phyloP scores from a whole-genome alignment of 129 eudicot species.

The Saussurea involucrata region DNA sequence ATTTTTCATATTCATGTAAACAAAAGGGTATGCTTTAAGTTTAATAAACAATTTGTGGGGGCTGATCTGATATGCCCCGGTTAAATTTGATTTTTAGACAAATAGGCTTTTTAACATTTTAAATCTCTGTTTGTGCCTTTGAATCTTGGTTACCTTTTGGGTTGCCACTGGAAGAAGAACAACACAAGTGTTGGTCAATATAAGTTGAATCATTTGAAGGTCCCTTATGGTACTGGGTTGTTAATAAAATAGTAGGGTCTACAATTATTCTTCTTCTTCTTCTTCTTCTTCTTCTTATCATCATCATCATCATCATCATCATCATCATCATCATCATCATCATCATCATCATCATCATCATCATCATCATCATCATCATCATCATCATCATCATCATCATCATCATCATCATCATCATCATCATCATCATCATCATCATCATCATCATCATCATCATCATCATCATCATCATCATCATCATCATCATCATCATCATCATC shows the following conservation, averaged over 20 bases:
- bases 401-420: too few relatives aligned
- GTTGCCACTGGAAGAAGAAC: conserved; percentile 12
- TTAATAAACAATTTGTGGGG: conserved; percentile 24
- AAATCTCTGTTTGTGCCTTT: background rate
- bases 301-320: too few relatives aligned
- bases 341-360: too few relatives aligned
- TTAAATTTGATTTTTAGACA: conserved; percentile 2
- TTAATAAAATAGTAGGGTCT: conserved; percentile 2
- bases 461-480: too few relatives aligned
- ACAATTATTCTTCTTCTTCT: conserved; percentile 2
- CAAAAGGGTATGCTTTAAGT: conserved; percentile 20
- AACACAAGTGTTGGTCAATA: conserved; percentile 11
- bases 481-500: too few relatives aligned
- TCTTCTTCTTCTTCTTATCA: too few relatives aligned
- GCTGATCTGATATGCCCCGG: conserved; percentile 30
- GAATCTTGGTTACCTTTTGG: conserved; percentile 4
- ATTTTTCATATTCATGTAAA: too few relatives aligned
- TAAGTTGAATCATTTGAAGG: conserved; percentile 24
- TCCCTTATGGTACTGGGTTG: background rate
- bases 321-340: too few relatives aligned
- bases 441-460: too few relatives aligned
- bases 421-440: too few relatives aligned
- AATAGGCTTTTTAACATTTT: conserved; percentile 18
- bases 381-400: too few relatives aligned
- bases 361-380: too few relatives aligned